Conservation (phyloP, 2,329 filamentous ascomycete genomes). For the Nakataea oryzae region DNA sequence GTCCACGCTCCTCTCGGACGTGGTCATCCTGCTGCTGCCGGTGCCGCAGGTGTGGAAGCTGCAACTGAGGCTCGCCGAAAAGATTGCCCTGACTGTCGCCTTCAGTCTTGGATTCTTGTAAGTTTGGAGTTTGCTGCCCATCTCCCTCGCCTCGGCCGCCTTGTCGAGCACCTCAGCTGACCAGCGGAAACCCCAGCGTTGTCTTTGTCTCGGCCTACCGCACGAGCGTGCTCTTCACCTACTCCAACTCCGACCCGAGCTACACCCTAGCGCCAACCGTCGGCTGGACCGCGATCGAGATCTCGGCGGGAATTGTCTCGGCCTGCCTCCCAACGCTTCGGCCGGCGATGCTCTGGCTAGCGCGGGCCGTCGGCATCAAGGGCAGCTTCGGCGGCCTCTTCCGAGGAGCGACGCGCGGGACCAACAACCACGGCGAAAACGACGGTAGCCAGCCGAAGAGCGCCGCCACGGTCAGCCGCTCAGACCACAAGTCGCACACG, state of each 20-base stretch:
- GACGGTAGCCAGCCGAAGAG: background rate
- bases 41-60: constrained; percentile 34
- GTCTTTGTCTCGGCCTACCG: constrained; percentile 37
- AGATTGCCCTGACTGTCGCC: constrained; percentile 30
- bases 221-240: constrained; percentile 34
- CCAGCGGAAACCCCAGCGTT: constrained; percentile 19
- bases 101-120: constrained; percentile 34
- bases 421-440: background rate
- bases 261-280: constrained; percentile 34
- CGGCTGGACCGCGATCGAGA: constrained; percentile 38
- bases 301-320: constrained; percentile 38
- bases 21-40: constrained; percentile 32
- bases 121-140: constrained; percentile 10
- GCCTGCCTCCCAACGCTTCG: constrained; percentile 42
- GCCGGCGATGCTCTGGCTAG: constrained; percentile 27
- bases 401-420: background rate
- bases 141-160: no score
- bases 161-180: no score
- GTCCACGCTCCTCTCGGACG: constrained; percentile 34
- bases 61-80: constrained; percentile 27
- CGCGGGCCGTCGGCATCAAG: constrained; percentile 29
- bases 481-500: background rate
- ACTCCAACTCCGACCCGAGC: constrained; percentile 25
- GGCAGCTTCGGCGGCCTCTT: background rate
- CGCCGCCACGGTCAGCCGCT: background rate